Evolutionary conservation across 2,329 filamentous ascomycete genomes (phyloP), one percentile per base, ranked within the genome.

Genomic region (Penicillium concentricum): DNA sequence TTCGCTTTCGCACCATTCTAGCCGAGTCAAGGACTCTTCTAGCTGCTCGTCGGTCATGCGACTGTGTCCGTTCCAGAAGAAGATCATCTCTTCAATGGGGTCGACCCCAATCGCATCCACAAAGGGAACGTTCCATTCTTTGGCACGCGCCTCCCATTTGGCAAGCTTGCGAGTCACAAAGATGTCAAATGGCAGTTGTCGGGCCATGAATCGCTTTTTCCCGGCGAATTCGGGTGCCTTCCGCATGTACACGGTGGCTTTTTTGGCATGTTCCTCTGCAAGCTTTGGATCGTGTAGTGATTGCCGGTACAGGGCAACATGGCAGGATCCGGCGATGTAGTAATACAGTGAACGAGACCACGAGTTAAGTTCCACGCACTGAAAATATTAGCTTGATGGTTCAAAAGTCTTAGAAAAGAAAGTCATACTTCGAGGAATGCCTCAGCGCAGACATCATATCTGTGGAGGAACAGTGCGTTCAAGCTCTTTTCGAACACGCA

Each of bases 261-360:
- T 81, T 53, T 78, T 75, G 63, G 87, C 89, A 62, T 87, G 82
- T 42, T 76, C 72, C 10, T 77, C 74, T 0, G 87, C 85, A 42
- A 82, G 76, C 0, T 67, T 61, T 4, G 72, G 66, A 32, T 75
- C 69, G 15, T 61, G 37, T 18, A 66, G 51, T 16, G 60, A 58
- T 72, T 74, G 46, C 10, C 94, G 86, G 74, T 97, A 97, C 5
- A 91, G 79, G 67, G 94, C 91, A 1, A 97, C 76, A 63, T 95
- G 87, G 0, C 89, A 87, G 13, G 84, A 82, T 8, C 87, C 94
- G 2, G 90, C 89, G 62, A 96, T 89, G 75, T 92, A 97, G 71
- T 91, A 91, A 76, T 99, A 97, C 51, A 97, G 73, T 0, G 88
- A 86, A 51, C 92, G 91, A 54, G 88, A 92, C 94, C 94, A 97